Evolutionary conservation across 768 basidiomycete species (phyloP).

Genomic region (Mrakia blollopis): DNA sequence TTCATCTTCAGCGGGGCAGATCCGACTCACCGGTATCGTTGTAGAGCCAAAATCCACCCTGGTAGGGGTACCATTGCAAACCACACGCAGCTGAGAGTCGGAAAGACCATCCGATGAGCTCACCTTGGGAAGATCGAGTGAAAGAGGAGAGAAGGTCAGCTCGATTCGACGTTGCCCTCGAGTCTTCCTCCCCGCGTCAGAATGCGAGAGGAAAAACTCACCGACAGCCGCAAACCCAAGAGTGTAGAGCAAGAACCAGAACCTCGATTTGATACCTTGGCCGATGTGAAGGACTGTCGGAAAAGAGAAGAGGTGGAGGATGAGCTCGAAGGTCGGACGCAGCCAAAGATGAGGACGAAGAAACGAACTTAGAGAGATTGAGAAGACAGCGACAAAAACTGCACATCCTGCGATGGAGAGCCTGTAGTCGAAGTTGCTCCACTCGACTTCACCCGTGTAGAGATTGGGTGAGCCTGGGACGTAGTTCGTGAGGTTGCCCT

Average conservation of each 20-base stretch:
- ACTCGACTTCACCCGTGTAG: not conserved
- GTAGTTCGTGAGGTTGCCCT: not conserved
- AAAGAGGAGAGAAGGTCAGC: not conserved
- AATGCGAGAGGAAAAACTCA: not conserved
- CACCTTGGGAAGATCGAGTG: not conserved
- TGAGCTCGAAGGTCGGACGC: not conserved
- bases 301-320: not conserved
- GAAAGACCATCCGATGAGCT: slow-evolving; percentile 6
- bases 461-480: not conserved
- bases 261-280: not conserved
- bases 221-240: not conserved
- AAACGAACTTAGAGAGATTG: not conserved
- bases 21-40: not conserved
- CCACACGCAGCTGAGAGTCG: not conserved
- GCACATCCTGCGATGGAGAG: not conserved
- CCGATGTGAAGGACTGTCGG: slow-evolving; percentile 15
- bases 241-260: slow-evolving; percentile 22
- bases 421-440: not conserved
- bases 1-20: not conserved
- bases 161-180: not conserved
- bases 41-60: not conserved
- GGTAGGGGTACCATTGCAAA: not conserved
- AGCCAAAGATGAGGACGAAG: not conserved
- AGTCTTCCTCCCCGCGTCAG: not conserved
- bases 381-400: not conserved